Evolutionary conservation across 2,329 filamentous ascomycete genomes (phyloP).

Genomic region (Cladophialophora exuberans): DNA sequence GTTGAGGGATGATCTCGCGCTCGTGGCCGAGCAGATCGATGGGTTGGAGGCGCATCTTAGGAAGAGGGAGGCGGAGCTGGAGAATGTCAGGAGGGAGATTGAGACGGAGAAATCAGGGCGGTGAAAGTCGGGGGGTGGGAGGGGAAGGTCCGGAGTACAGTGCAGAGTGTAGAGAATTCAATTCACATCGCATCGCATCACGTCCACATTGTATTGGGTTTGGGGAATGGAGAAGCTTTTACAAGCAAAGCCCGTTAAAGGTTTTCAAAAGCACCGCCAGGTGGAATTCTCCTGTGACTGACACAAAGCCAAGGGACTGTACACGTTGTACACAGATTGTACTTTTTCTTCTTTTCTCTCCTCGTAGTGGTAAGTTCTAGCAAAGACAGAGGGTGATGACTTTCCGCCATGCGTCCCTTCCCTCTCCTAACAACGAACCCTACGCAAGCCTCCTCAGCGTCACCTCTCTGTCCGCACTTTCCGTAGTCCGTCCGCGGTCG

Average conservation of each 20-base stretch:
- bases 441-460: conserved; percentile 9
- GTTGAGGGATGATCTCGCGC: conserved; percentile 81
- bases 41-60: conserved; percentile 82
- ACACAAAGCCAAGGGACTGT: too few relatives aligned
- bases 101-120: conserved; percentile 75
- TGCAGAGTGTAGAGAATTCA: conserved; percentile 2
- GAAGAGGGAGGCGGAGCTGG: conserved; percentile 73
- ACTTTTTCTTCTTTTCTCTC: too few relatives aligned
- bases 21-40: conserved; percentile 92
- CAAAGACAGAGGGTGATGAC: too few relatives aligned
- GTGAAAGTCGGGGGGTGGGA: conserved; percentile 25
- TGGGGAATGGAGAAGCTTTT: too few relatives aligned
- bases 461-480: conserved; percentile 34
- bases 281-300: too few relatives aligned
- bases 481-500: conserved; percentile 32
- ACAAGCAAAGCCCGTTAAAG: too few relatives aligned
- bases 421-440: too few relatives aligned
- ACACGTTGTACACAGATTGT: conserved; percentile 29
- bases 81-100: conserved; percentile 78
- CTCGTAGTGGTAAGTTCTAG: too few relatives aligned
- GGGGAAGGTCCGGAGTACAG: neutral
- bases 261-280: too few relatives aligned
- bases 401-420: too few relatives aligned
- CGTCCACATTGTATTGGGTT: too few relatives aligned
- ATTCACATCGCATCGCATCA: too few relatives aligned